These are phyloP conservation scores for Candida vartiovaarae DNA, from an alignment of 805 yeast species.

Conservation along the genomic window DNA sequence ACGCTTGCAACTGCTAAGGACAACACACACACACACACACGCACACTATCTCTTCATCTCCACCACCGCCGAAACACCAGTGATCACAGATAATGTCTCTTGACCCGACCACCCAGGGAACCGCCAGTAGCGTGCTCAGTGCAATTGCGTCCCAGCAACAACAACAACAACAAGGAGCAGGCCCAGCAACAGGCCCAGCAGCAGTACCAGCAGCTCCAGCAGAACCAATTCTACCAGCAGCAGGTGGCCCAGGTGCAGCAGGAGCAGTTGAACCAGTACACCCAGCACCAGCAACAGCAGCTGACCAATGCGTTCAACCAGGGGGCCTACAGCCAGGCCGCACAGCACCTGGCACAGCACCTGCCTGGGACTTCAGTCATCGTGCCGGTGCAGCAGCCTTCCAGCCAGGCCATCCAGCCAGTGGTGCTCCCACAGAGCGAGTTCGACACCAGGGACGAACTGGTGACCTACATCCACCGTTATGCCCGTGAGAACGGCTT, in stretches of 20 bases:
- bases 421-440: conserved; percentile 22
- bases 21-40: no score
- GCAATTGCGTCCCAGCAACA: conserved; percentile 1
- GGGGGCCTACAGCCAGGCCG: conserved; percentile 6
- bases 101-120: conserved; percentile 13
- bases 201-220: conserved; percentile 12
- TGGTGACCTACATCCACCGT: conserved; percentile 22
- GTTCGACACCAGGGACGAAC: conserved; percentile 18
- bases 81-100: conserved; percentile 3
- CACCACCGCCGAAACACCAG: no score
- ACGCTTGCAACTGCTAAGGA: no score
- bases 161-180: conserved; percentile 2
- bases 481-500: conserved; percentile 26
- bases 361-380: conserved; percentile 14
- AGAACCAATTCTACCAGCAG: conserved; percentile 15
- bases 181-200: conserved; percentile 12
- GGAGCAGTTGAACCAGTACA: conserved; percentile 10
- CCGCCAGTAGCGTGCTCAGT: conserved; percentile 14
- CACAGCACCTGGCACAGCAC: conserved; percentile 19
- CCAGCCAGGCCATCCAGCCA: conserved; percentile 14
- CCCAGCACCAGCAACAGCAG: conserved; percentile 7
- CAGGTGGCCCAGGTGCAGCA: conserved; percentile 14
- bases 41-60: no score
- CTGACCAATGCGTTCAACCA: conserved; percentile 8
- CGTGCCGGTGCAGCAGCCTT: conserved; percentile 7